Conservation (phyloP, 805 yeast genomes). For the Millerago galiae region DNA sequence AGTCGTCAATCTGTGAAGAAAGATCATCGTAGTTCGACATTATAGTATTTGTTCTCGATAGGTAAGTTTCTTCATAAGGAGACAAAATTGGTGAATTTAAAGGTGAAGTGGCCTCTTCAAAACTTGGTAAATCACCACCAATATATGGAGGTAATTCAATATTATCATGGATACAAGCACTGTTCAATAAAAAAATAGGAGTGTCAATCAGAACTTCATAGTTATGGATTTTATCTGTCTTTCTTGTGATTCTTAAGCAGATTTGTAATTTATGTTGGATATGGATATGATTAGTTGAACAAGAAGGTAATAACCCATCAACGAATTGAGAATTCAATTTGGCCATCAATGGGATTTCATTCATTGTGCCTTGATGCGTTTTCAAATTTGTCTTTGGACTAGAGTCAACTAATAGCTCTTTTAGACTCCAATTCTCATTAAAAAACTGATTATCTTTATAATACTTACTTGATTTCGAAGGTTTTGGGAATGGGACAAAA, state of each 20-base stretch:
- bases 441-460: constrained; percentile 6
- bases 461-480: constrained; percentile 9
- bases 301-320: constrained; percentile 40
- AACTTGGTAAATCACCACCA: constrained; percentile 42
- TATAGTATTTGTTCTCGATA: constrained; percentile 19
- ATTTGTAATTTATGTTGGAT: constrained; percentile 66
- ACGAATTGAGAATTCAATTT: constrained; percentile 10
- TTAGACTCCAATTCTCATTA: neutral
- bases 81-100: constrained; percentile 6
- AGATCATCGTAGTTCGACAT: constrained; percentile 15
- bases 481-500: constrained; percentile 17
- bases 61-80: constrained; percentile 17
- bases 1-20: constrained; percentile 11
- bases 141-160: constrained; percentile 33
- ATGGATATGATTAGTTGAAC: constrained; percentile 53
- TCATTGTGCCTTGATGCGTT: constrained; percentile 9
- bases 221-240: constrained; percentile 51
- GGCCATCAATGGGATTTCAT: constrained; percentile 9
- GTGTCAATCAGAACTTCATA: constrained; percentile 79
- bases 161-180: constrained; percentile 31
- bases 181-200: constrained; percentile 52
- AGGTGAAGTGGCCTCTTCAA: constrained; percentile 58
- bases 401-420: constrained; percentile 5
- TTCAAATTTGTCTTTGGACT: constrained; percentile 4
- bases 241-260: constrained; percentile 60